phyloP scores from a whole-genome alignment of 2,329 filamentous ascomycete species.

The Ceratocystis papillata region DNA sequence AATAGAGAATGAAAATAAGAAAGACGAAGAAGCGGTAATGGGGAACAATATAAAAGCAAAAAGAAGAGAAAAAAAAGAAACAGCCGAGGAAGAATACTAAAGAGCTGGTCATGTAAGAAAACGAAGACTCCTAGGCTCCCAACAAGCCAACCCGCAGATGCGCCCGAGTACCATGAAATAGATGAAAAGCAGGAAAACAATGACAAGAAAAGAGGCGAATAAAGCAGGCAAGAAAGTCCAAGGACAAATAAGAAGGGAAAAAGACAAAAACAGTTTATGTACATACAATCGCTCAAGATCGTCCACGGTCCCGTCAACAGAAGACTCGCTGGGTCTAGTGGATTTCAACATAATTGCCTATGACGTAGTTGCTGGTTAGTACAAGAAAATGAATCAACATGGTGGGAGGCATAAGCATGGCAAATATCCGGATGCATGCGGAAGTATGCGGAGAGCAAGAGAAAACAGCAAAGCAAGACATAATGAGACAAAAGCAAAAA shows the following conservation, averaged over 20 bases:
- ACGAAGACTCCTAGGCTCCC: conserved; percentile 11
- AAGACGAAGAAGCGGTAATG: too few species aligned
- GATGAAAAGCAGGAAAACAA: neutral
- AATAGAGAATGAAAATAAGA: too few species aligned
- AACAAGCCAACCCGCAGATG: conserved; percentile 12
- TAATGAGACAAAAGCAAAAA: neutral
- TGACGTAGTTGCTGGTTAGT: conserved; percentile 3
- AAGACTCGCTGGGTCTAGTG: neutral
- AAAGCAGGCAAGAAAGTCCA: neutral
- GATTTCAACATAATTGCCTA: conserved; percentile 15
- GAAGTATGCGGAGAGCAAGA: neutral
- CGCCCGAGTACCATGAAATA: conserved; percentile 9
- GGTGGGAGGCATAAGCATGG: neutral
- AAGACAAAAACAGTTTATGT: neutral
- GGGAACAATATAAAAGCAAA: too few species aligned
- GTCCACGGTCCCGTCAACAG: neutral
- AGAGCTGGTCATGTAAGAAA: conserved; percentile 13
- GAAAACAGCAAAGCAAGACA: neutral
- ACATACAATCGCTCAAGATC: conserved; percentile 4
- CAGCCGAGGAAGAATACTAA: conserved; percentile 11
- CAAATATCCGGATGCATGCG: neutral
- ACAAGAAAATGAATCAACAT: neutral
- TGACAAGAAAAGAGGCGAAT: neutral
- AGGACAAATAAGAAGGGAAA: neutral
- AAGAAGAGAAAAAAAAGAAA: too few species aligned